phyloP scores from a whole-genome alignment of 208 protist species.

The Porcisia hertigi region DNA sequence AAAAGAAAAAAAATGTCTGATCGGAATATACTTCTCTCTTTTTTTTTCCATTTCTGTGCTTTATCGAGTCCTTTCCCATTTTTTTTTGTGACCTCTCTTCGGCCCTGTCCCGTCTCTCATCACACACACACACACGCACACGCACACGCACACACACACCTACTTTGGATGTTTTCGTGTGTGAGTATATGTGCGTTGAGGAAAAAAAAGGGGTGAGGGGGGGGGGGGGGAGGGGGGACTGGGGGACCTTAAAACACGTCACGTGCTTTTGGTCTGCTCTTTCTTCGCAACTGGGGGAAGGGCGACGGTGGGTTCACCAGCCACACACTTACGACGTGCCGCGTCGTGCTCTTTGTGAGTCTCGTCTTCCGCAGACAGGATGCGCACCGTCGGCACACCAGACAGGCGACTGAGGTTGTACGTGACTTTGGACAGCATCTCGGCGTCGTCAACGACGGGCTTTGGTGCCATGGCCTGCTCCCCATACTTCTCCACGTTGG shows the following conservation, averaged over 20 bases:
- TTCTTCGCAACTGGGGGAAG: constrained; percentile 33
- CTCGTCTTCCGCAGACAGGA: constrained; percentile 55
- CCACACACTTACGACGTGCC: constrained; percentile 71
- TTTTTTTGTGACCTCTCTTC: no score
- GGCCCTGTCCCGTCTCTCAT: no score
- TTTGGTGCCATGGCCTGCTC: constrained; percentile 61
- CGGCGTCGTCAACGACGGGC: constrained; percentile 76
- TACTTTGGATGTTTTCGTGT: not conserved
- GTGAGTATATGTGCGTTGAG: no score
- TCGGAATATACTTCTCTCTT: no score
- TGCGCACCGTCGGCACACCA: constrained; percentile 55
- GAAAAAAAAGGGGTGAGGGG: no score
- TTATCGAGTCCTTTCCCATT: no score
- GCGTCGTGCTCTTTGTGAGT: constrained; percentile 65
- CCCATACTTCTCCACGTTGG: constrained; percentile 84
- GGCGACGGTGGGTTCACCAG: constrained; percentile 72
- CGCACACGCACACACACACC: constrained; percentile 1
- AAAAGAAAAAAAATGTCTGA: no score
- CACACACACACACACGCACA: constrained; percentile 1
- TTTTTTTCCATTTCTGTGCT: no score
- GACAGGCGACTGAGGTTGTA: constrained; percentile 69
- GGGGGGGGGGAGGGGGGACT: no score
- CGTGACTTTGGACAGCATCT: constrained; percentile 46
- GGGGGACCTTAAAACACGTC: not conserved
- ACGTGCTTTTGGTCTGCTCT: not conserved